Conservation (phyloP, 768 basidiomycete species). For the Neoboletus magnificus region DNA sequence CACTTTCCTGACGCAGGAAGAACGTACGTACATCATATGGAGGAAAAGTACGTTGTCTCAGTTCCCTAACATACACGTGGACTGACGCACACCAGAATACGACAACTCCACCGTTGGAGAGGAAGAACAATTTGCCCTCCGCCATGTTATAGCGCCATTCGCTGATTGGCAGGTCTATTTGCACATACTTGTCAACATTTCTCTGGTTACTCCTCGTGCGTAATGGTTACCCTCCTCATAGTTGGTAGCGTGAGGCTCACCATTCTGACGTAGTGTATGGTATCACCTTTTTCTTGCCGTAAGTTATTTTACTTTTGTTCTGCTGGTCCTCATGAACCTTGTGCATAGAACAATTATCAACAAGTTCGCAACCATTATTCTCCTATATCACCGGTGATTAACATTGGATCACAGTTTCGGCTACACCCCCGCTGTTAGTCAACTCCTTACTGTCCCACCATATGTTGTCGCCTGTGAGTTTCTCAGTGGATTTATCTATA, state of each 20-base stretch:
- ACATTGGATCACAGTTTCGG: conserved; percentile 47
- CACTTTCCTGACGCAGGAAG: conserved; percentile 15
- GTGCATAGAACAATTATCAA: conserved; percentile 58
- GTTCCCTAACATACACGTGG: conserved; percentile 41
- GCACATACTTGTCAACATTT: conserved; percentile 47
- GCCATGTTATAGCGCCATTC: conserved; percentile 53
- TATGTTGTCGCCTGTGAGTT: conserved; percentile 59
- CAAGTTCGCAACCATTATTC: conserved; percentile 27
- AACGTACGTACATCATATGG: conserved; percentile 17
- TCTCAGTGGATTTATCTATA: neutral
- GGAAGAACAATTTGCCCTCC: conserved; percentile 54
- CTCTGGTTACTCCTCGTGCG: conserved; percentile 57
- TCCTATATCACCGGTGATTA: neutral
- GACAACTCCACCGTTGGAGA: conserved; percentile 21
- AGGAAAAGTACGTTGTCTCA: conserved; percentile 11
- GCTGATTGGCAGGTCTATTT: conserved; percentile 71
- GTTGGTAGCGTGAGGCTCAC: neutral
- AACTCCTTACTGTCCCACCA: conserved; percentile 67
- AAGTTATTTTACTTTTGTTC: conserved; percentile 24
- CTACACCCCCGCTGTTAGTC: conserved; percentile 51
- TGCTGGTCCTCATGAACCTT: neutral
- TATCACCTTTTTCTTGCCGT: conserved; percentile 70
- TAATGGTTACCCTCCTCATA: conserved; percentile 1
- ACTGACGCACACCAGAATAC: conserved; percentile 46
- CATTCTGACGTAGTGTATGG: conserved; percentile 51